These are phyloP conservation scores for Neofusicoccum kwambonambiense DNA, from an alignment of 2,329 filamentous ascomycete genomes.

Conservation along the genomic window DNA sequence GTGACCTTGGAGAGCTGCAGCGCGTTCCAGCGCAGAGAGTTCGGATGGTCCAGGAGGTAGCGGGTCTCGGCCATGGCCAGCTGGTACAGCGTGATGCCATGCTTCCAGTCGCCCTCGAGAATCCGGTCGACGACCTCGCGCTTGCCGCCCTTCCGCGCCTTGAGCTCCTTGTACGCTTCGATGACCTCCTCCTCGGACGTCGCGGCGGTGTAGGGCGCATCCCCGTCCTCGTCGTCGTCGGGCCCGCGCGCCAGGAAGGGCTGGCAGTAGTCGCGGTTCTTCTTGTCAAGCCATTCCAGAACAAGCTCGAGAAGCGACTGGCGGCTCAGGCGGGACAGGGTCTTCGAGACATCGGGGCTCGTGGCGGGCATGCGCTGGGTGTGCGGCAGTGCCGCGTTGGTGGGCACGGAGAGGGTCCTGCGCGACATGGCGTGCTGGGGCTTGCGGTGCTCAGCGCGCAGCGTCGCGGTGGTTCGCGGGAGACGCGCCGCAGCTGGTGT, in stretches of 20 bases:
- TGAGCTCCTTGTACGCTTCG: constrained; percentile 45
- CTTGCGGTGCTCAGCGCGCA: background rate
- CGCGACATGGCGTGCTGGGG: constrained; percentile 16
- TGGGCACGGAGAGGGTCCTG: constrained; percentile 61
- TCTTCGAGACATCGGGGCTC: constrained; percentile 64
- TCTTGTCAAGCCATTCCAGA: constrained; percentile 73
- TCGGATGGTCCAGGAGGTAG: constrained; percentile 54
- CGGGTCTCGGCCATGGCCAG: constrained; percentile 56
- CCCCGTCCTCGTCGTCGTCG: constrained; percentile 50
- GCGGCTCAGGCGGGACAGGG: constrained; percentile 68
- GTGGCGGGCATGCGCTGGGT: constrained; percentile 65
- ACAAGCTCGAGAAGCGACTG: constrained; percentile 69
- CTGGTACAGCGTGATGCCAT: constrained; percentile 55
- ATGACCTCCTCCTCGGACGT: constrained; percentile 65
- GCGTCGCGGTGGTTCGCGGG: constrained; percentile 10
- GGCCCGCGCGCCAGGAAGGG: constrained; percentile 54
- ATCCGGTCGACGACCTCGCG: constrained; percentile 57
- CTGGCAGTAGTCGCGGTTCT: constrained; percentile 58
- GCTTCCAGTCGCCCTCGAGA: constrained; percentile 57
- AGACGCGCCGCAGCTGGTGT: constrained; percentile 13
- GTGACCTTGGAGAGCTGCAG: constrained; percentile 45
- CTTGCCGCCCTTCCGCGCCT: constrained; percentile 49
- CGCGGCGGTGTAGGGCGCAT: constrained; percentile 69
- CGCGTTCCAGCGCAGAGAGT: constrained; percentile 54
- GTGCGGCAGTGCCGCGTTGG: constrained; percentile 69